Evolutionary conservation across 192 early-diverging fungal species (phyloP), one percentile per base, ranked within the genome.

Genomic region (Bifiguratus adelaidae): DNA sequence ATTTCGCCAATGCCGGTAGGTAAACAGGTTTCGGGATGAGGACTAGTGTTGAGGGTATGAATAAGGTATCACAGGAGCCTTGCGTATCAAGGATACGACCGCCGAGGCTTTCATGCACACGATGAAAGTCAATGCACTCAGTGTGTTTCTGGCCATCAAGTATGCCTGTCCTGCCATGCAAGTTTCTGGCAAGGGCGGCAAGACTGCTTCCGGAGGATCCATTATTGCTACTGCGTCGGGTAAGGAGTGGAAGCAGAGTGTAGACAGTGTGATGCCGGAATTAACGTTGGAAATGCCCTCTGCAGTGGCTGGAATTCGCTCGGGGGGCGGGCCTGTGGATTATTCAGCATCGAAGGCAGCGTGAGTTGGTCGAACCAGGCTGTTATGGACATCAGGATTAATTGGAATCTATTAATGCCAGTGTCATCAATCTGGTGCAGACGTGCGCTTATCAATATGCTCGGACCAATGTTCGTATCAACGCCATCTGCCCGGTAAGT

Each of bases 281-380:
- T 33, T n/a, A 7, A 40, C 46, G 32, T 48, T 35, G 16, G 46
- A 48, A 47, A n/a, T n/a, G n/a, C 8, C 15, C 8, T 3, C 9
- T 52, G 9, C 29, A 67, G 61, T 69, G 38, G 67, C 70, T 15
- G 64, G 70, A 37, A 48, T 72, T 23, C 59, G 70, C 11, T 55
- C 71, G 11, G 70, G 68, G 40, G 71, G 68, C 30, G 71, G 73
- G 16, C 47, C 56, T 3, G 47, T 50, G 26, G 71, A 65, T 47
- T 74, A 74, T 41, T 75, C 71, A n/a, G 71, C 67, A 27, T 72
- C 73, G 8, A 74, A 74, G 49, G 71, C 71, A 28, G 71, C 73
- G 69, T 65, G 51, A 49, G 61, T 54, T 19, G 15, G 9, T 15
- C 3, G 40, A 18, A 16, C 36, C 7, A 36, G 7, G 2, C 19